phyloP scores from a whole-genome alignment of 176 grass and related monocot genomes.

The Ampelocalamus luodianensis region DNA sequence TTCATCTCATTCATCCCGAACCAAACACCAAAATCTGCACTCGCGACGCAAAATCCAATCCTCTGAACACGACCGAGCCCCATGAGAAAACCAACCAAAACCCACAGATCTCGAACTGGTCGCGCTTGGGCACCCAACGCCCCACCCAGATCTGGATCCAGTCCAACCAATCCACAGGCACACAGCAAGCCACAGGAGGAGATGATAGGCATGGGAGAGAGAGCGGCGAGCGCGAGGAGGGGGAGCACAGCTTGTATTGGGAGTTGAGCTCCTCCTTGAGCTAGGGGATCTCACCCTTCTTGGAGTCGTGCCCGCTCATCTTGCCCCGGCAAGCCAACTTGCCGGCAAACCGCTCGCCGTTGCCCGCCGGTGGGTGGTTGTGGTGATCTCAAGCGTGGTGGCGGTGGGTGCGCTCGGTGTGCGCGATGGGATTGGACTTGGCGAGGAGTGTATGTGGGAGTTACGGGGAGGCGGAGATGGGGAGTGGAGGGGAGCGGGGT shows the following conservation, averaged over 20 bases:
- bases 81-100: not conserved
- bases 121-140: not conserved
- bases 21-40: conserved; percentile 16
- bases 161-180: not conserved
- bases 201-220: not conserved
- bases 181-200: not conserved
- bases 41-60: conserved; percentile 9
- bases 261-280: conserved; percentile 99
- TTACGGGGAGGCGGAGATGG: too few relatives aligned
- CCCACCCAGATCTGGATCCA: conserved; percentile 57
- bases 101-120: conserved; percentile 50
- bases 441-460: conserved; percentile 25
- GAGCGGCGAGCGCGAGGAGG: not conserved
- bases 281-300: conserved; percentile 99
- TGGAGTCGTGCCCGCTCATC: conserved; percentile 99
- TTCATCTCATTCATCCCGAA: not conserved
- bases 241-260: conserved; percentile 82
- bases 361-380: conserved; percentile 22
- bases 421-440: conserved; percentile 1
- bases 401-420: not conserved
- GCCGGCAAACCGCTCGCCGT: conserved; percentile 18
- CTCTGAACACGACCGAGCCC: conserved; percentile 26
- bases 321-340: conserved; percentile 42
- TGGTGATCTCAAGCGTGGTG: conserved; percentile 43
- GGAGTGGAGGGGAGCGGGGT: too few relatives aligned